Evolutionary conservation across 352 stramenopile species (phyloP), one percentile per base, ranked within the genome.

Genomic region (Globisporangium takayamanum): DNA sequence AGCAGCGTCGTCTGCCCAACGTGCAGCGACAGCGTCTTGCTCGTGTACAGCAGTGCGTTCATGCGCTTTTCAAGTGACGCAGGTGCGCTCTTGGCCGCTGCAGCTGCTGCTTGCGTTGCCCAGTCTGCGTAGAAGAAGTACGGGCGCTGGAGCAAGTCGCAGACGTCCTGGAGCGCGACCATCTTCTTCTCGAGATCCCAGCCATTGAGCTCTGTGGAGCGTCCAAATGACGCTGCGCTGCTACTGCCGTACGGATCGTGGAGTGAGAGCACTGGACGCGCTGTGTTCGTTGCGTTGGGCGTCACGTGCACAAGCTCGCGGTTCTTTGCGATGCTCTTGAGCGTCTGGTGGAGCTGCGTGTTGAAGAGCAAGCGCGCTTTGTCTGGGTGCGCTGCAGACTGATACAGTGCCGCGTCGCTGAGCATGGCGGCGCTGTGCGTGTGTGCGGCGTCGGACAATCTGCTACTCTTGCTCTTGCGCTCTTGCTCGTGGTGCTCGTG

Each of bases 101-200:
- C 62, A 55, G 48, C 67, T 51, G 47, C 67, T 53, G 47, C 73
- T 66, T 30, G 54, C 50, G 14, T 69, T 53, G 55, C 79, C 48
- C 81, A 89, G 60, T 92, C 84, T 47, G 74, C 60, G 56, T 92
- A 94, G 51, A 89, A 81, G 62, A 94, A 94, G 67, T 73, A 86
- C 1, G 84, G 79, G 1, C 70, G 68, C 12, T 87, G 76, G 22
- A 94, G 65, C 53, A 89, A 68, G 22, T 78, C 69, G 25, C 83
- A 77, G 28, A 80, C 49, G 45, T 94, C 84, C 4, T 67, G 66
- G 7, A 94, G 66, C 42, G 76, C 55, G 51, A 79, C 53, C 65
- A 91, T 80, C 62, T 94, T 92, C 63, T 87, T 87, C 65, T 94
- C 84, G 33, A 91, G 65, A 45, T 84, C 85, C 84, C 84, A 94